phyloP scores from a whole-genome alignment of 2,329 filamentous ascomycete species.

The Ceratocystis lukuohia region DNA sequence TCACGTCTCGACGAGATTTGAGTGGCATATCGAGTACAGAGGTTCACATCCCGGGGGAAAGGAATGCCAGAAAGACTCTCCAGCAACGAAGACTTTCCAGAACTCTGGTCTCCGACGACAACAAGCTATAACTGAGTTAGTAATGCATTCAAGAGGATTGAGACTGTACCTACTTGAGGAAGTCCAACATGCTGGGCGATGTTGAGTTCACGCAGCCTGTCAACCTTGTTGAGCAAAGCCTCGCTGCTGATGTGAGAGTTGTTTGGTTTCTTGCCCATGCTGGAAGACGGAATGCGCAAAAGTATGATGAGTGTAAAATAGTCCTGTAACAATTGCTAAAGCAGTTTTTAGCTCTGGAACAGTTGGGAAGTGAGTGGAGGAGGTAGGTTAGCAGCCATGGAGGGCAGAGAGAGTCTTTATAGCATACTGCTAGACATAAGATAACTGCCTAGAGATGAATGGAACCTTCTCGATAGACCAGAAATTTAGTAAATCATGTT shows the following conservation, averaged over 20 bases:
- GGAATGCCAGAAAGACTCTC: constrained; percentile 22
- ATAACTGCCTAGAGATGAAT: no score
- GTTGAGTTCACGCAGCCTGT: constrained; percentile 31
- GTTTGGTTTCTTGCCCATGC: neutral
- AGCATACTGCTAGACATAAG: no score
- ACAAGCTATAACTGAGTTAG: constrained; percentile 21
- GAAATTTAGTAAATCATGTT: no score
- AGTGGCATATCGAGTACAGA: constrained; percentile 23
- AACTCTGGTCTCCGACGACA: constrained; percentile 23
- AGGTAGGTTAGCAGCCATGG: no score
- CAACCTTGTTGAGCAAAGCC: constrained; percentile 26
- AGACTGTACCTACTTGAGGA: constrained; percentile 39
- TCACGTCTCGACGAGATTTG: constrained; percentile 22
- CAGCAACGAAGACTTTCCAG: constrained; percentile 23
- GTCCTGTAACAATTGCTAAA: no score
- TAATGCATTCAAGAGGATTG: neutral
- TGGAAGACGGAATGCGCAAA: neutral
- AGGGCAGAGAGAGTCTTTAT: no score
- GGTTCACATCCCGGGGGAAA: constrained; percentile 22
- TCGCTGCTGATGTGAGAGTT: neutral
- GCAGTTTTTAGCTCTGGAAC: no score
- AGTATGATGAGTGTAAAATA: no score
- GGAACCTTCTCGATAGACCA: no score
- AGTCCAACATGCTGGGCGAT: constrained; percentile 28
- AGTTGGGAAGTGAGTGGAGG: no score